These are phyloP conservation scores for Barnettozyma sp. DNA, from an alignment of 805 yeast genomes.

Conservation along the genomic window DNA sequence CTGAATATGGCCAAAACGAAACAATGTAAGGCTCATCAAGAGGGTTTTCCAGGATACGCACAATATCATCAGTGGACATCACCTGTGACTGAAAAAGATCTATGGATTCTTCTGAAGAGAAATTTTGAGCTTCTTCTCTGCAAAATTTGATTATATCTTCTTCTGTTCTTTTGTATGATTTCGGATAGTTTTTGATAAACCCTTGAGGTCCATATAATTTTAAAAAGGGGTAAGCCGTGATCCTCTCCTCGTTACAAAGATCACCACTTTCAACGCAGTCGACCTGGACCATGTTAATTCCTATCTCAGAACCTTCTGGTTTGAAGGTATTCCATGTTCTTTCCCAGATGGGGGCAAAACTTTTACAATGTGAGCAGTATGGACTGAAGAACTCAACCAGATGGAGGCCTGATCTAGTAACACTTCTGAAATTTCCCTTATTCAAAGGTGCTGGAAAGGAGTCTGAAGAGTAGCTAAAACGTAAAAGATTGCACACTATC, in stretches of 20 bases:
- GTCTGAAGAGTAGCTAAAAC: neutral
- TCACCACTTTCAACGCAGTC: conserved; percentile 86
- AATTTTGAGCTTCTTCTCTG: conserved; percentile 45
- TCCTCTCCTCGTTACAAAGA: conserved; percentile 61
- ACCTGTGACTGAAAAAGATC: conserved; percentile 36
- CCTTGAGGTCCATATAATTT: conserved; percentile 61
- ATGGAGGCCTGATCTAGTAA: conserved; percentile 49
- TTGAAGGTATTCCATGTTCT: conserved; percentile 47
- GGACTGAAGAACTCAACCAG: conserved; percentile 90
- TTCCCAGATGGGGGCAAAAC: conserved; percentile 79
- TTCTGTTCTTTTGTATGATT: conserved; percentile 36
- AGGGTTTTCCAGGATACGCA: conserved; percentile 39
- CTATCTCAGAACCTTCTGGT: conserved; percentile 36
- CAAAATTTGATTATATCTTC: conserved; percentile 48
- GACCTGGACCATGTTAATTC: conserved; percentile 62
- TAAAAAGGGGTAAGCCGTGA: conserved; percentile 63
- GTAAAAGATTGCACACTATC: neutral
- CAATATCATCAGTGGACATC: conserved; percentile 36
- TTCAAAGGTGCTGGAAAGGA: conserved; percentile 46
- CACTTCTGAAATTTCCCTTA: conserved; percentile 41
- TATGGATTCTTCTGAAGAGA: conserved; percentile 31
- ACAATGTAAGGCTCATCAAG: conserved; percentile 44
- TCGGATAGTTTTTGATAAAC: conserved; percentile 41
- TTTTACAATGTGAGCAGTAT: conserved; percentile 75
- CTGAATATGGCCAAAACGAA: conserved; percentile 58